Conservation (phyloP, 2,329 filamentous ascomycete genomes). For the Colletotrichum nymphaeae region DNA sequence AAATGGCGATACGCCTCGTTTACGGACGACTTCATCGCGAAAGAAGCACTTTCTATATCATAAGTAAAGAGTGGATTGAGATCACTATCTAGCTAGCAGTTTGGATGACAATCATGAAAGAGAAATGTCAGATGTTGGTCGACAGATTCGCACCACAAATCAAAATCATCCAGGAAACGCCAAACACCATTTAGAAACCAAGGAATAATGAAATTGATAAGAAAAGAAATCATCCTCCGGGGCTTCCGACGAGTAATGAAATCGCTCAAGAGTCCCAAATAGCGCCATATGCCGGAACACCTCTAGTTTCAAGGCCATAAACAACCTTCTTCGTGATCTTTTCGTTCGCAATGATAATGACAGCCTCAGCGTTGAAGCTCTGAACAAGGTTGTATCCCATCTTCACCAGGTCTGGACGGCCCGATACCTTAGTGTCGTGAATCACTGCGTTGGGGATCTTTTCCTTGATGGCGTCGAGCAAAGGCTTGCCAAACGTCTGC, state of each 20-base stretch:
- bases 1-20: too few relatives aligned
- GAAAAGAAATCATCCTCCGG: neutral
- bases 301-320: conserved; percentile 73
- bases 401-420: conserved; percentile 66
- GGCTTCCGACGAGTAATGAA: neutral
- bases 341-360: conserved; percentile 79
- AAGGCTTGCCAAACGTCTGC: conserved; percentile 69
- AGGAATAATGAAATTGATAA: neutral
- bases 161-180: neutral
- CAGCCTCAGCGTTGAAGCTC: conserved; percentile 71
- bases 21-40: too few relatives aligned
- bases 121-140: neutral
- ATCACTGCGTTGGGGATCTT: conserved; percentile 75
- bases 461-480: conserved; percentile 66
- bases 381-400: conserved; percentile 65
- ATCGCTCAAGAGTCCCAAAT: conserved; percentile 71
- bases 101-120: neutral
- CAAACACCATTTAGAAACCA: neutral
- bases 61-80: neutral
- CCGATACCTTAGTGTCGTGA: conserved; percentile 71
- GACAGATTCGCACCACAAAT: neutral
- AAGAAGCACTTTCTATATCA: too few relatives aligned
- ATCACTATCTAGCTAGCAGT: neutral
- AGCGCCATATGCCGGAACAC: conserved; percentile 76
- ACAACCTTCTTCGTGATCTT: conserved; percentile 75